phyloP scores from a whole-genome alignment of 345 rosid species.

The Aquilaria yunnanensis region DNA sequence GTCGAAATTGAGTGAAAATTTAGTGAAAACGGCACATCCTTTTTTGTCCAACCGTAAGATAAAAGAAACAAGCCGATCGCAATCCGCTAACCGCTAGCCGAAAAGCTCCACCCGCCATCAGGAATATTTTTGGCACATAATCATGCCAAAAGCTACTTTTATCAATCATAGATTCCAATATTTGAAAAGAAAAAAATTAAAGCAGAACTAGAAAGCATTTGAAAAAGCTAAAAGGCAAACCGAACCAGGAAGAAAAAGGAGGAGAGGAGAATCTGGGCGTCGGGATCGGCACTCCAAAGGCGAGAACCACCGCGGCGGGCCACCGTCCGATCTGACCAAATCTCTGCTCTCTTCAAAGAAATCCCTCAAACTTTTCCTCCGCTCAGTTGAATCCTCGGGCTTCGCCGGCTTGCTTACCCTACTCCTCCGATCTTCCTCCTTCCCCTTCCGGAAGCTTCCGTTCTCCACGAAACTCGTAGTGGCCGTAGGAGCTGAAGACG shows the following conservation, averaged over 20 bases:
- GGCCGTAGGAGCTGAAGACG: not conserved
- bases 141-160: too few species aligned
- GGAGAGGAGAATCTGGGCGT: constrained; percentile 48
- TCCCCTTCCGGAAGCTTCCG: constrained; percentile 4
- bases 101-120: too few species aligned
- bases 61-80: too few species aligned
- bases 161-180: too few species aligned
- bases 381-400: constrained; percentile 13
- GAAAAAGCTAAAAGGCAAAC: not conserved
- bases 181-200: not conserved
- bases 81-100: too few species aligned
- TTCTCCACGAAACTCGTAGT: constrained; percentile 7
- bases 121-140: too few species aligned
- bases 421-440: constrained; percentile 5
- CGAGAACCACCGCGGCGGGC: constrained; percentile 75
- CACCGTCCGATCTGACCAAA: constrained; percentile 39
- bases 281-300: constrained; percentile 52
- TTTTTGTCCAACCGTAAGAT: too few species aligned
- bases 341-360: constrained; percentile 43
- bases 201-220: not conserved
- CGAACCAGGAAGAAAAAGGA: constrained; percentile 67
- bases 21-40: too few species aligned
- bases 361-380: constrained; percentile 28
- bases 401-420: not conserved
- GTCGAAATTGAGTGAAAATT: too few species aligned